Conservation (phyloP, 257 asterid species). For the Solanum etuberosum region DNA sequence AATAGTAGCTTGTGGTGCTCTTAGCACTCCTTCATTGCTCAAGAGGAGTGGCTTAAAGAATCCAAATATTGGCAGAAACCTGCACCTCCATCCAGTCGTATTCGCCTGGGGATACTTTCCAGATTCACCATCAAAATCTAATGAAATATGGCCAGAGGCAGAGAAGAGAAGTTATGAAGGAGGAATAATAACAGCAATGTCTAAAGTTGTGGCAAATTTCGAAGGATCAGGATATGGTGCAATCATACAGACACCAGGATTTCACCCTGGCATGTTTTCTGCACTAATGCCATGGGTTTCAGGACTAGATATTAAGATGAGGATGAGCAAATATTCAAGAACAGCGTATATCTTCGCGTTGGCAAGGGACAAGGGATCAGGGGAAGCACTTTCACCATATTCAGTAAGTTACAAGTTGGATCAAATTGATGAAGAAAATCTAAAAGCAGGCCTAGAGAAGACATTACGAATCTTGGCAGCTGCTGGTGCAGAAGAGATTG, state of each 20-base stretch:
- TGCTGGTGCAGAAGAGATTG: slow-evolving; percentile 87
- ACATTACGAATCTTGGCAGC: slow-evolving; percentile 53
- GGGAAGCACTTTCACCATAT: slow-evolving; percentile 24
- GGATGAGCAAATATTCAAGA: slow-evolving; percentile 52
- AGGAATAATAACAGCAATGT: slow-evolving; percentile 71
- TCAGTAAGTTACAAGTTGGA: slow-evolving; percentile 42
- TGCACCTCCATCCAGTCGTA: slow-evolving; percentile 72
- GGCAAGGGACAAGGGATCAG: slow-evolving; percentile 67
- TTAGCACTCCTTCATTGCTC: slow-evolving; percentile 53
- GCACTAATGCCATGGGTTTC: slow-evolving; percentile 63
- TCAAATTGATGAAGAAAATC: slow-evolving; percentile 22
- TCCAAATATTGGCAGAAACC: slow-evolving; percentile 51
- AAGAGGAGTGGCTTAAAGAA: slow-evolving; percentile 60
- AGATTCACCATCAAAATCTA: not conserved
- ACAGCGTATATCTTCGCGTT: slow-evolving; percentile 55
- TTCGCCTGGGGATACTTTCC: slow-evolving; percentile 78
- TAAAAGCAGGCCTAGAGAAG: slow-evolving; percentile 45
- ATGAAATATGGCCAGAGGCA: slow-evolving; percentile 41
- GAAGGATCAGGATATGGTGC: slow-evolving; percentile 53
- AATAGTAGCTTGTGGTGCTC: slow-evolving; percentile 67
- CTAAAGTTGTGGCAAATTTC: slow-evolving; percentile 25
- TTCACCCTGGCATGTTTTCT: slow-evolving; percentile 83
- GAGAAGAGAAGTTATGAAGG: slow-evolving; percentile 62
- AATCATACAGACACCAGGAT: slow-evolving; percentile 60
- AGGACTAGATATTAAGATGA: slow-evolving; percentile 41